phyloP scores from a whole-genome alignment of 1,284 basidiomycete species.

The Wolfiporia cocos region DNA sequence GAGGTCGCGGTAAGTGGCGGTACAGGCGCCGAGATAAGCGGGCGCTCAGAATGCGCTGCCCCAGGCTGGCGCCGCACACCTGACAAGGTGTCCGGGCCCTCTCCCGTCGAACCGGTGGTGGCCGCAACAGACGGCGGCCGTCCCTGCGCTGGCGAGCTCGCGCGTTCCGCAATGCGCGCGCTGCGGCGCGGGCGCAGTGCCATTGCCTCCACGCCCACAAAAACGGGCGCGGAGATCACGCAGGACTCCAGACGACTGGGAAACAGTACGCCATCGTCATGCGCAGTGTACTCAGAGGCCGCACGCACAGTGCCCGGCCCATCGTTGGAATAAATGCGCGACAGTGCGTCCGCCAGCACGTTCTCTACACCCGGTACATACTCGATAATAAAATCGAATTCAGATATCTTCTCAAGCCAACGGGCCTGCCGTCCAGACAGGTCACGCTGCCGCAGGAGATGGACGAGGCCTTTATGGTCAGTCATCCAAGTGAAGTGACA shows the following conservation, averaged over 20 bases:
- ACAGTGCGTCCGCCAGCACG: constrained; percentile 26
- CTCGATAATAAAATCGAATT: constrained; percentile 20
- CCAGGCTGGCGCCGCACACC: too few species aligned
- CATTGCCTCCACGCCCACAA: background rate
- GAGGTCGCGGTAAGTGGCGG: too few species aligned
- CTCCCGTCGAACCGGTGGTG: too few species aligned
- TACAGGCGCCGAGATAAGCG: too few species aligned
- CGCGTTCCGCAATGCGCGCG: too few species aligned
- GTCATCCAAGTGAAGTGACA: constrained; percentile 16
- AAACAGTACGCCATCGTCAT: background rate
- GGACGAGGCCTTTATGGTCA: constrained; percentile 19
- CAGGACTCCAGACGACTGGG: background rate
- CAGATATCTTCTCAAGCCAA: constrained; percentile 17
- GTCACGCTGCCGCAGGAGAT: constrained; percentile 17
- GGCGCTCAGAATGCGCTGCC: too few species aligned
- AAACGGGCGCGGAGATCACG: background rate
- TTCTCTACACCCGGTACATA: constrained; percentile 14
- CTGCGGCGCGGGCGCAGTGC: background rate
- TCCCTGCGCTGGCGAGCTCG: too few species aligned
- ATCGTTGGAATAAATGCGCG: constrained; percentile 27
- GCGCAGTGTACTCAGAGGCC: constrained; percentile 17
- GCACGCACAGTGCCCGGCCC: constrained; percentile 17
- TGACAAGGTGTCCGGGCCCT: too few species aligned
- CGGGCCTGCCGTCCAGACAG: constrained; percentile 16
- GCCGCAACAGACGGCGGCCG: too few species aligned